A percentile compares a stretch with the other conserved stretches of the same genome.
Evolutionary conservation across 2,329 filamentous ascomycete species (phyloP).

Genomic region (Pseudogymnoascus sp.): DNA sequence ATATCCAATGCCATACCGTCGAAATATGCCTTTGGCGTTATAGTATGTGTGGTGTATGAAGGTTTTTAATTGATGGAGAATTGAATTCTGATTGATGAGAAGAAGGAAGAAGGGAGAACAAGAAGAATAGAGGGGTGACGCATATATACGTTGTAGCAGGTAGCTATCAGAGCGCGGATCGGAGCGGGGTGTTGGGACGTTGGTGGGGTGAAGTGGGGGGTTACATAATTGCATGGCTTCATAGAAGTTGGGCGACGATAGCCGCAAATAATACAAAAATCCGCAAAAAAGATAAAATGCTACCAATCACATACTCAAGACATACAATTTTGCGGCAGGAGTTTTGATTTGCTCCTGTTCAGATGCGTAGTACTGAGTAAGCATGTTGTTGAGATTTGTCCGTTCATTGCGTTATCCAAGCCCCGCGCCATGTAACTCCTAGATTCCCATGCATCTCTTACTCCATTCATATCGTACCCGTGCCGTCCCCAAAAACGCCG

Average conservation of each 20-base stretch:
- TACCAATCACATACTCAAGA: neutral
- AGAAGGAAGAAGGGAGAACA: neutral
- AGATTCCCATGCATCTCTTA: neutral
- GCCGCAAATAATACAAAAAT: neutral
- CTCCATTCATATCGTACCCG: neutral
- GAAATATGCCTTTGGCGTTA: too few relatives aligned
- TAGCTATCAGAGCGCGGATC: conserved; percentile 2
- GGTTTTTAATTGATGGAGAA: neutral
- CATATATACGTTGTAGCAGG: neutral
- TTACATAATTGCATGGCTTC: conserved; percentile 8
- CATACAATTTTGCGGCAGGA: neutral
- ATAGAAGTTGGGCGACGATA: conserved; percentile 5
- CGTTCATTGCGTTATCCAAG: neutral
- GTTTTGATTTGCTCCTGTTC: neutral
- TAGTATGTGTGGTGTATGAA: neutral
- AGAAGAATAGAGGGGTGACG: neutral
- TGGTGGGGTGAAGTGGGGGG: conserved; percentile 5
- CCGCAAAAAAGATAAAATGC: neutral
- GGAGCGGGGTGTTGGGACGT: neutral
- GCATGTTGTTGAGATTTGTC: conserved; percentile 1
- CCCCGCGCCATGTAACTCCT: neutral
- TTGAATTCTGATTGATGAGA: neutral
- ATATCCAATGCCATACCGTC: conserved; percentile 12
- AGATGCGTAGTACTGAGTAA: neutral
- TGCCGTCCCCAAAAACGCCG: neutral